Evolutionary conservation across 2,329 filamentous ascomycete genomes (phyloP).

Genomic region (Xylariaceae sp.): DNA sequence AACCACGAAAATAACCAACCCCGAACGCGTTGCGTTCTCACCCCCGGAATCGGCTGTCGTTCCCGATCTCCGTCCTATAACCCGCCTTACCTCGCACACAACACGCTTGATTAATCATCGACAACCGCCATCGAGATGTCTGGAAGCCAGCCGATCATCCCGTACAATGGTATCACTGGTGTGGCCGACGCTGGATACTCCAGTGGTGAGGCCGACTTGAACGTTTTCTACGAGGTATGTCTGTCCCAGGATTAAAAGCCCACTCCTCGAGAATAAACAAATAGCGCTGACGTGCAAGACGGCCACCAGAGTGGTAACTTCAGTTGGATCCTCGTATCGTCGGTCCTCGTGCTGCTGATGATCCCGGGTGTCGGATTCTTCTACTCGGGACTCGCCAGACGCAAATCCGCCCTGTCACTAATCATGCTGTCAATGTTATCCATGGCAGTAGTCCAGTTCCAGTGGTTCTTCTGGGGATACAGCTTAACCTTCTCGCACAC

Average conservation of each 20-base stretch:
- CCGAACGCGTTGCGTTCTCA: constrained; percentile 10
- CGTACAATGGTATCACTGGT: constrained; percentile 48
- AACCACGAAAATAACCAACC: constrained; percentile 1
- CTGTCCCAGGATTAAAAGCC: neutral
- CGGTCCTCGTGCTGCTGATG: constrained; percentile 83
- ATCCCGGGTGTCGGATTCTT: constrained; percentile 92
- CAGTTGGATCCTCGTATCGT: constrained; percentile 70
- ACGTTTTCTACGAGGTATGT: constrained; percentile 75
- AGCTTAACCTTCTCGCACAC: constrained; percentile 78
- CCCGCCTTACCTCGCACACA: too few species aligned
- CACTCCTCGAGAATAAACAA: neutral
- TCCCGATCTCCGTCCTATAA: neutral
- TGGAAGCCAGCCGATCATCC: constrained; percentile 28
- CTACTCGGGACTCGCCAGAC: constrained; percentile 82
- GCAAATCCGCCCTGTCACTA: constrained; percentile 82
- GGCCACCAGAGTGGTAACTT: constrained; percentile 67
- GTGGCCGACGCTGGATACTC: constrained; percentile 49
- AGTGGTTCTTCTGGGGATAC: constrained; percentile 97
- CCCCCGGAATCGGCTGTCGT: neutral
- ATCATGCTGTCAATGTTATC: constrained; percentile 83
- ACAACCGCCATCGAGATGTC: constrained; percentile 25
- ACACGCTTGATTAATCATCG: neutral
- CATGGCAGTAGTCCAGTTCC: constrained; percentile 72
- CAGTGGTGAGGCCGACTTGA: constrained; percentile 59
- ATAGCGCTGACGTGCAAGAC: constrained; percentile 6